phyloP scores from a whole-genome alignment of 2,329 filamentous ascomycete species.

The Aspergillus ustus region DNA sequence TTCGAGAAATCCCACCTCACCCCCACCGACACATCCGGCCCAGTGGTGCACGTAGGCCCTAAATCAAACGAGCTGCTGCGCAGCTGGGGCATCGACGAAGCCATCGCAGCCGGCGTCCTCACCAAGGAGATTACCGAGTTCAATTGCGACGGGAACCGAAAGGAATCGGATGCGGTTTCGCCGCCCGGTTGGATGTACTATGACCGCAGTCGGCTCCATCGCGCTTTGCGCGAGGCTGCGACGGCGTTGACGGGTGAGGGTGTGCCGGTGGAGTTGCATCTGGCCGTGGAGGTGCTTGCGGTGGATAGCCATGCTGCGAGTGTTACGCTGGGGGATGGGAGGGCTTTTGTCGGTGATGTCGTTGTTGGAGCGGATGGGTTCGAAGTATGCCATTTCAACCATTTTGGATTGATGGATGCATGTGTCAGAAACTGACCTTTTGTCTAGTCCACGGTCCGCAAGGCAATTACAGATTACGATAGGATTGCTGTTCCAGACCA shows the following conservation, averaged over 20 bases:
- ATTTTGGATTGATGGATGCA: no score
- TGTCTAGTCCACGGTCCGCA: neutral
- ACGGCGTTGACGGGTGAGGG: neutral
- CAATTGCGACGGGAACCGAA: neutral
- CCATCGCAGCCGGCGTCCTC: neutral
- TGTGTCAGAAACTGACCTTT: neutral
- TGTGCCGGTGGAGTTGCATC: neutral
- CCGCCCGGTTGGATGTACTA: neutral
- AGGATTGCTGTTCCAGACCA: neutral
- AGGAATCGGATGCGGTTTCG: neutral
- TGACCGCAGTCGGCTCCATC: neutral
- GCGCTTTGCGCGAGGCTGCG: neutral
- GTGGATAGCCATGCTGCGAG: neutral
- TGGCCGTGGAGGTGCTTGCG: neutral
- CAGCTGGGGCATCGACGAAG: neutral
- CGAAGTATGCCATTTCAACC: neutral
- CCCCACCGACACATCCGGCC: neutral
- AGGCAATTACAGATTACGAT: neutral
- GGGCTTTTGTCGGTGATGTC: slow-evolving; percentile 19
- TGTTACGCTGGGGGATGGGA: neutral
- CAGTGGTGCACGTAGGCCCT: neutral
- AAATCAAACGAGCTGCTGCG: neutral
- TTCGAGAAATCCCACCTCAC: neutral
- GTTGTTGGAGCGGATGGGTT: neutral
- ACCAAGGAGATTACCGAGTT: neutral